Evolutionary conservation across 208 protist genomes (phyloP).

Genomic region (Crithidia mellificae): DNA sequence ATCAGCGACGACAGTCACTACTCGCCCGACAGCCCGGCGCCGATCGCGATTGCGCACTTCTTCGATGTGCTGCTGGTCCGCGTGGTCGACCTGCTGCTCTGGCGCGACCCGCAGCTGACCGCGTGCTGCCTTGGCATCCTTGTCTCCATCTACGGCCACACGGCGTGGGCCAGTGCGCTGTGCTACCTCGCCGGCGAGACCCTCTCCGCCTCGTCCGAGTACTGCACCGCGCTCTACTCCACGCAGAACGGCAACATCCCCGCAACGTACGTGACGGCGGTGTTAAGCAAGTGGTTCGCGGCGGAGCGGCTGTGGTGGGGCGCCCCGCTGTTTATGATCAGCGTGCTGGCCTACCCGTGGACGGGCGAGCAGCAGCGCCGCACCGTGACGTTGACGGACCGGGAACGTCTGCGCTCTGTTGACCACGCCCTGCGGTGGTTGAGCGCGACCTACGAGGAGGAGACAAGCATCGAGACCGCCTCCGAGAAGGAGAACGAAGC

Average conservation of each 20-base stretch:
- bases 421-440: constrained; percentile 11
- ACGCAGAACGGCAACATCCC: neutral
- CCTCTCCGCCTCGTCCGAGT: constrained; percentile 10
- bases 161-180: constrained; percentile 26
- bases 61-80: constrained; percentile 37
- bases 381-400: constrained; percentile 5
- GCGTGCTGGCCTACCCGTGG: constrained; percentile 24
- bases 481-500: neutral
- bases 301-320: constrained; percentile 18
- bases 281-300: neutral
- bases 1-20: constrained; percentile 18
- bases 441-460: neutral
- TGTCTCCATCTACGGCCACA: constrained; percentile 15
- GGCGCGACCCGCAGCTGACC: constrained; percentile 40
- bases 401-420: constrained; percentile 10
- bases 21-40: constrained; percentile 3
- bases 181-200: constrained; percentile 10
- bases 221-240: neutral
- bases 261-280: neutral
- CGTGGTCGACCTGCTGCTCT: constrained; percentile 34
- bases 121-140: constrained; percentile 25
- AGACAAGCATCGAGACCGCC: neutral
- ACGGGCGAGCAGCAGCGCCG: constrained; percentile 24
- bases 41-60: constrained; percentile 8
- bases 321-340: constrained; percentile 9